phyloP scores from a whole-genome alignment of 306 rosid genomes.

The Calophaca sinica region DNA sequence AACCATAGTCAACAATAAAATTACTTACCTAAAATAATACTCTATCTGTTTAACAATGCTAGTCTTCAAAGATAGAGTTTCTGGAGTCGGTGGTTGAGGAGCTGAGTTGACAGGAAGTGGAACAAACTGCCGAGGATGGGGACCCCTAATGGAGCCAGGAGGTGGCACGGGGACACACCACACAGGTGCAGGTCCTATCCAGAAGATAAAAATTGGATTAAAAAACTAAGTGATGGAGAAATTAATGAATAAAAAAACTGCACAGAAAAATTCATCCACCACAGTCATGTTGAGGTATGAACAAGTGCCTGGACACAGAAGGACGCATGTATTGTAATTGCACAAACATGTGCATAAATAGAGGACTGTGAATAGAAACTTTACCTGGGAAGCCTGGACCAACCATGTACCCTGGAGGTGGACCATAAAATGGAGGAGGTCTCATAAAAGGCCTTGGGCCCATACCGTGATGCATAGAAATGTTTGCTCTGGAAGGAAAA shows the following conservation, averaged over 20 bases:
- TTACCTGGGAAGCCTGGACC: slow-evolving; percentile 86
- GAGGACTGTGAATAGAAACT: slow-evolving; percentile 33
- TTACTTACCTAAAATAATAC: slow-evolving; percentile 83
- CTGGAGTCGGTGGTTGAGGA: slow-evolving; percentile 60
- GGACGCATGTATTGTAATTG: slow-evolving; percentile 8
- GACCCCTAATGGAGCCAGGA: slow-evolving; percentile 74
- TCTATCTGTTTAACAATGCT: slow-evolving; percentile 82
- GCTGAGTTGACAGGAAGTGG: slow-evolving; percentile 67
- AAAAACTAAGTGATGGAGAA: slow-evolving; percentile 17
- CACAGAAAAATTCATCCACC: background rate
- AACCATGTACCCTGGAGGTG: slow-evolving; percentile 78
- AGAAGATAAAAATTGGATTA: slow-evolving; percentile 41
- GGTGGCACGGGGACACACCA: slow-evolving; percentile 77
- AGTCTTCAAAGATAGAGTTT: slow-evolving; percentile 59
- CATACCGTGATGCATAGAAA: slow-evolving; percentile 71
- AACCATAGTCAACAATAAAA: slow-evolving; percentile 16
- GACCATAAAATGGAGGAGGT: slow-evolving; percentile 74
- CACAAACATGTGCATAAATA: background rate
- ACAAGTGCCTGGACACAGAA: background rate
- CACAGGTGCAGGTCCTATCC: slow-evolving; percentile 70
- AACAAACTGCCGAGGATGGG: slow-evolving; percentile 64
- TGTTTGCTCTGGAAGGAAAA: slow-evolving; percentile 66
- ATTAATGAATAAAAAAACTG: background rate
- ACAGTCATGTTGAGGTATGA: slow-evolving; percentile 30
- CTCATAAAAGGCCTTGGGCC: slow-evolving; percentile 80